Evolutionary conservation across 169 alveolate genomes (phyloP), one percentile per base, ranked within the genome.

Genomic region (Plasmodium gaboni): DNA sequence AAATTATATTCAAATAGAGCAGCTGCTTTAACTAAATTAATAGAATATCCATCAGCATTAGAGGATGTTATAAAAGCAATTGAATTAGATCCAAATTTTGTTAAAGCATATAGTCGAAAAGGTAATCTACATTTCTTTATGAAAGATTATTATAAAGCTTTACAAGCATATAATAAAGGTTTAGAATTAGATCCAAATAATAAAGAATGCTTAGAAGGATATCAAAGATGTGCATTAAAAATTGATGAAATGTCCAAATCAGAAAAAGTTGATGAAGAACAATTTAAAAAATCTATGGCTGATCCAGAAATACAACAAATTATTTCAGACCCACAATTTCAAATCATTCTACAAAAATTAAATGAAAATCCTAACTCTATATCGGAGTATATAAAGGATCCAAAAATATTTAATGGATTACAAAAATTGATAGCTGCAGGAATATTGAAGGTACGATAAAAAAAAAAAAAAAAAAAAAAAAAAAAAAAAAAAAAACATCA

Each of bases 281-380:
- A 96, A 92, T 88, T 91, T 87, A 78, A 91, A 57, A 95, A 93
- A 50, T 96, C 97, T 48, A 95, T 95, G 98, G 87, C 97, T 0
- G 99, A 99, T 93, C 99, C 99, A 12, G 99, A 99, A 94, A 98
- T 99, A 57, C 98, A 98, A 96, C 93, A 94, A 44, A 97, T 99
- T 44, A 94, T 99, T 22, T 93, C 97, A 50, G 99, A 98, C 91
- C 99, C 98, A 50, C 99, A 98, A 93, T 96, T 97, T 93, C 96
- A 96, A 80, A 89, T 97, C 50, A 96, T 97, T 60, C 92, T 97
- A 60, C 94, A 95, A 93, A 93, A 93, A 87, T 87, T 97, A 38
- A 92, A 94, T 88, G 98, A 96, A 92, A 94, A 97, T 78, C 98
- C 98, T 32, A 90, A 92, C 53, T 50, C 94, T 17, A 89, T 94